phyloP scores from a whole-genome alignment of 2,329 filamentous ascomycete genomes.

The Pyrenophora teres region DNA sequence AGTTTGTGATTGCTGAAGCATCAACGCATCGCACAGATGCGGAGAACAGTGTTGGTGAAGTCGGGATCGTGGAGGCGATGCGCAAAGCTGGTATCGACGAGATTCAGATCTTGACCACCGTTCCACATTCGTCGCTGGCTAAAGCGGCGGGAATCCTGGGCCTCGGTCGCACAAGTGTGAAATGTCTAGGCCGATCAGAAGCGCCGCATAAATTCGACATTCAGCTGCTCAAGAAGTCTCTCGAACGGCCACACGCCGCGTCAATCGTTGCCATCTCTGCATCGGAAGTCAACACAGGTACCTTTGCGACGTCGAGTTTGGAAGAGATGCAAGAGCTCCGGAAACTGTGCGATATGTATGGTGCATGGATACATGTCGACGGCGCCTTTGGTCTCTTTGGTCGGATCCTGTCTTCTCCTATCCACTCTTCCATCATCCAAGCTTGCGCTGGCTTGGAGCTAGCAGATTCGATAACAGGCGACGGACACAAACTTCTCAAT shows the following conservation, averaged over 20 bases:
- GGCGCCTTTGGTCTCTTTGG: slow-evolving; percentile 88
- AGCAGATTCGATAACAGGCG: slow-evolving; percentile 84
- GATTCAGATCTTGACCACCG: slow-evolving; percentile 78
- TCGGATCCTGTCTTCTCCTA: slow-evolving; percentile 63
- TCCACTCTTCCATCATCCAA: slow-evolving; percentile 61
- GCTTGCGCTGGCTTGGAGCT: slow-evolving; percentile 71
- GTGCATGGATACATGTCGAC: slow-evolving; percentile 88
- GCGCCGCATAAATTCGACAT: slow-evolving; percentile 75
- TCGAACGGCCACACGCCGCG: slow-evolving; percentile 61
- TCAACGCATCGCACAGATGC: slow-evolving; percentile 43
- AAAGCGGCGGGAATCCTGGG: slow-evolving; percentile 86
- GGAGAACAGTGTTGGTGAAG: slow-evolving; percentile 62
- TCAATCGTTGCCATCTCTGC: slow-evolving; percentile 81
- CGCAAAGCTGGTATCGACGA: slow-evolving; percentile 64
- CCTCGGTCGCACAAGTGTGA: slow-evolving; percentile 71
- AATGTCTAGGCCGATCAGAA: slow-evolving; percentile 59
- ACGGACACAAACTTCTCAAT: slow-evolving; percentile 91
- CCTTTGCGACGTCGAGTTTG: slow-evolving; percentile 67
- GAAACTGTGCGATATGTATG: slow-evolving; percentile 70
- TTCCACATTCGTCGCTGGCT: slow-evolving; percentile 79
- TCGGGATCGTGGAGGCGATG: slow-evolving; percentile 72
- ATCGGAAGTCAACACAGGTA: slow-evolving; percentile 88
- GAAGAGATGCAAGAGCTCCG: slow-evolving; percentile 68
- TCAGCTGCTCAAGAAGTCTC: slow-evolving; percentile 63
- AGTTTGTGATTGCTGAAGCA: slow-evolving; percentile 62